Evolutionary conservation across 2,329 filamentous ascomycete species (phyloP), one percentile per base, ranked within the genome.

Genomic region (Tolypocladium sp.): DNA sequence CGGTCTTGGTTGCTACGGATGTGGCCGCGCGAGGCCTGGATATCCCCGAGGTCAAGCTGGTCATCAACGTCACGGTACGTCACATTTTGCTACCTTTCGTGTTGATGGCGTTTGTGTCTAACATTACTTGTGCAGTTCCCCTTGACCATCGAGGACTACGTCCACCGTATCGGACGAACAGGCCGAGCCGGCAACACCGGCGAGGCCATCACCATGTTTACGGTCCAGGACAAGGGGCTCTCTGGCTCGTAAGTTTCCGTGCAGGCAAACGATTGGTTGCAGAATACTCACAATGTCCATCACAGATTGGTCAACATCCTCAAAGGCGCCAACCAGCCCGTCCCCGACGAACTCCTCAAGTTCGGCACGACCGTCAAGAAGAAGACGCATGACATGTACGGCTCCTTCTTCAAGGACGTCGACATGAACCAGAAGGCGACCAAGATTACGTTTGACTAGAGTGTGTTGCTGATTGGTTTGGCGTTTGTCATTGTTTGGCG

Each of bases 301-400:
- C 41, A 59, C 66, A 92, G 89, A 12, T 79, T 99, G 67, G 89
- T 97, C 78, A 97, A 97, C 72, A 92, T 99, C 59, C 84, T 99
- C 63, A 95, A 90, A 76, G 90, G 87, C n/a, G 92, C 94, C 30
- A 91, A 91, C 64, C 94, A 99, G 75, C 82, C 86, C 15, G 91
- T 99, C 0, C 94, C 94, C 2, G 91, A 96, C 51, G 89, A 91
- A 33, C 79, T 99, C 42, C 80, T 97, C 73, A 97, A 96, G 77
- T 99, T 97, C 67, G 94, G 94, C 68, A 96, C 92, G 27, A 97
- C 93, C 1, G 94, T 99, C 57, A 99, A 97, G 85, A 97, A 96
- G 85, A 97, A 97, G 91, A 84, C 87, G 55, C 94, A 99, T 77
- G 90, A 92, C 69, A 89, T 90, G 55, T 99, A 97, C 71, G 94